Percentiles rank a stretch among this genome's conserved stretches.
Evolutionary conservation across 768 basidiomycete genomes (phyloP).

Genomic region (Rhodosporidiobolus sp.): DNA sequence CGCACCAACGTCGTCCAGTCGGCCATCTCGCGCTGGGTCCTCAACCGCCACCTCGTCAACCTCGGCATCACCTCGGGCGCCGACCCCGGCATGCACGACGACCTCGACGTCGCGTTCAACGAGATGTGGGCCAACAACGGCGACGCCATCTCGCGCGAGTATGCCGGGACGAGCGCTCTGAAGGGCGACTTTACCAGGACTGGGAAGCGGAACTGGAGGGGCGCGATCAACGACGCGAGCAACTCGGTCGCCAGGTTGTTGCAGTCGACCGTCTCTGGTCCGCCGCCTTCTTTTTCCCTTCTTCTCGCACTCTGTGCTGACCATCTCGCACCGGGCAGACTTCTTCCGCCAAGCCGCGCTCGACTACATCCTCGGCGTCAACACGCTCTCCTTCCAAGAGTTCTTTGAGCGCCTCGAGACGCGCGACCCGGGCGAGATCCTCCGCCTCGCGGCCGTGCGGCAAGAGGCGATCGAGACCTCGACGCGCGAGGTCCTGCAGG

Average conservation of each 20-base stretch:
- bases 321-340: slow-evolving; percentile 58
- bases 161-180: slow-evolving; percentile 88
- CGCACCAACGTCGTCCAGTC: slow-evolving; percentile 53
- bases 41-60: slow-evolving; percentile 53
- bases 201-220: slow-evolving; percentile 88
- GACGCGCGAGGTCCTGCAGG: slow-evolving; percentile 67
- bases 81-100: slow-evolving; percentile 59
- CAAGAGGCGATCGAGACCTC: slow-evolving; percentile 89
- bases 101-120: slow-evolving; percentile 72
- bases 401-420: slow-evolving; percentile 83
- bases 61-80: slow-evolving; percentile 61
- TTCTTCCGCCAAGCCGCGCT: slow-evolving; percentile 83
- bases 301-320: not conserved
- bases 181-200: slow-evolving; percentile 72
- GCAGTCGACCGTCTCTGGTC: slow-evolving; percentile 54
- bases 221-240: slow-evolving; percentile 74
- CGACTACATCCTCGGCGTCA: slow-evolving; percentile 69
- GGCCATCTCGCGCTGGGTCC: slow-evolving; percentile 79
- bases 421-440: slow-evolving; percentile 85
- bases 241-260: slow-evolving; percentile 82
- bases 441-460: slow-evolving; percentile 81
- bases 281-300: slow-evolving; percentile 57
- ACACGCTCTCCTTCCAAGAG: slow-evolving; percentile 83
- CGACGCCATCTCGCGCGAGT: slow-evolving; percentile 63
- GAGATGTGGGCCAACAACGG: slow-evolving; percentile 99